Percentiles rank a stretch among this genome's conserved stretches.
phyloP scores from a whole-genome alignment of 257 asterid species.

The Plantago elongata region DNA sequence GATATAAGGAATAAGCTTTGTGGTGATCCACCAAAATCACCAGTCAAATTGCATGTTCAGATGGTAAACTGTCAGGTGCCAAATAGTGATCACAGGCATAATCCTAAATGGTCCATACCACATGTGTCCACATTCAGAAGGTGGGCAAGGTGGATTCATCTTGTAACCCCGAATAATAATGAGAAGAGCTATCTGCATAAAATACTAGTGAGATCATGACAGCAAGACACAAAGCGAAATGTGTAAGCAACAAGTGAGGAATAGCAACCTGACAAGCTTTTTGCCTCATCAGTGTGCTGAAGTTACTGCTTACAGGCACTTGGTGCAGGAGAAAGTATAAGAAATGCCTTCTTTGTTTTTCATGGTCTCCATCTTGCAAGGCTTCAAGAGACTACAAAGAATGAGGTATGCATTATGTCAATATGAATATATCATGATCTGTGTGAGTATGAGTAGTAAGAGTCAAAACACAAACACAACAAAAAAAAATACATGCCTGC shows the following conservation, averaged over 20 bases:
- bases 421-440: background rate
- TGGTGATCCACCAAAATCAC: conserved; percentile 11
- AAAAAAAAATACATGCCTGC: conserved; percentile 64
- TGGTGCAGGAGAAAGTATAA: conserved; percentile 93
- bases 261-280: conserved; percentile 88
- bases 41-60: conserved; percentile 10
- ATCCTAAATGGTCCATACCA: conserved; percentile 55
- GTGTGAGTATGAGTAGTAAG: background rate
- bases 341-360: conserved; percentile 88
- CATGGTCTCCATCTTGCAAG: conserved; percentile 97
- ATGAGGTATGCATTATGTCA: conserved; percentile 18
- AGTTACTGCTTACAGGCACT: conserved; percentile 90
- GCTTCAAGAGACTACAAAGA: conserved; percentile 89
- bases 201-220: conserved; percentile 21
- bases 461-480: background rate
- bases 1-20: conserved; percentile 16
- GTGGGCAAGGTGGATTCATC: conserved; percentile 97
- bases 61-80: background rate
- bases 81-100: conserved; percentile 11
- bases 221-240: conserved; percentile 15
- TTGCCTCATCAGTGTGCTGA: conserved; percentile 83
- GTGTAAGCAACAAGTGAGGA: conserved; percentile 22
- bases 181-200: conserved; percentile 74
- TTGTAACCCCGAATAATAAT: conserved; percentile 82
- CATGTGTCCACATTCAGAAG: conserved; percentile 94